Conservation (phyloP, 2,329 filamentous ascomycete species). For the Curvularia lunata region DNA sequence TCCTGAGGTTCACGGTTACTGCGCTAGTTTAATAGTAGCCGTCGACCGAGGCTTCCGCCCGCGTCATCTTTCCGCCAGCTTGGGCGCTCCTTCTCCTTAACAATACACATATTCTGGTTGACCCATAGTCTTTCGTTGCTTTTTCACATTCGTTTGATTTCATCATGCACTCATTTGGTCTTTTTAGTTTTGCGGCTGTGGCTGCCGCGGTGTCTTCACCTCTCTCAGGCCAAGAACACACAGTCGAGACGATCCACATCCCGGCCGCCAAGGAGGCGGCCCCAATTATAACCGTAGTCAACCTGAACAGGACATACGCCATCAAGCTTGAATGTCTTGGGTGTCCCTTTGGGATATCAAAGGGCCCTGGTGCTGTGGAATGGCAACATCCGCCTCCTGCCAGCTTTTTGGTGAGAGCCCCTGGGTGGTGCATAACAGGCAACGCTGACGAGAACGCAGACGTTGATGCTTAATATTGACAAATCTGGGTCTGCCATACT, state of each 20-base stretch:
- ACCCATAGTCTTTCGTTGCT: slow-evolving; percentile 10
- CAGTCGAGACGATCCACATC: neutral
- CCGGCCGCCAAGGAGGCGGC: slow-evolving; percentile 8
- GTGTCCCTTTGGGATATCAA: slow-evolving; percentile 33
- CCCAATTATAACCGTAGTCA: slow-evolving; percentile 25
- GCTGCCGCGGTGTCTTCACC: slow-evolving; percentile 14
- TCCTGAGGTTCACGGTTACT: slow-evolving; percentile 14
- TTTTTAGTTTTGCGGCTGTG: slow-evolving; percentile 16
- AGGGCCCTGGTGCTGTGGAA: slow-evolving; percentile 4
- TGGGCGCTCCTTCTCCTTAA: slow-evolving; percentile 8
- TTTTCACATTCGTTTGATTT: neutral
- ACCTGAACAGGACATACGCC: slow-evolving; percentile 32
- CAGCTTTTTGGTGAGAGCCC: slow-evolving; percentile 36
- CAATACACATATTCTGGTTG: slow-evolving; percentile 3
- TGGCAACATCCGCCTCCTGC: slow-evolving; percentile 30
- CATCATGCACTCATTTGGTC: slow-evolving; percentile 24
- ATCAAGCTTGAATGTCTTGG: slow-evolving; percentile 39
- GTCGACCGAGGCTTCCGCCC: slow-evolving; percentile 16
- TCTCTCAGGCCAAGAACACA: slow-evolving; percentile 1
- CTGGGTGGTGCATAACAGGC: too few relatives aligned
- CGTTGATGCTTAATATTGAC: slow-evolving; percentile 34
- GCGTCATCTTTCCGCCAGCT: slow-evolving; percentile 8
- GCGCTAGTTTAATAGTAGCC: slow-evolving; percentile 25
- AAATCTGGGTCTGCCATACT: slow-evolving; percentile 18
- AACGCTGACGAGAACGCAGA: slow-evolving; percentile 17